phyloP scores from a whole-genome alignment of 2,329 filamentous ascomycete species.

The Hypoxylon sp. region DNA sequence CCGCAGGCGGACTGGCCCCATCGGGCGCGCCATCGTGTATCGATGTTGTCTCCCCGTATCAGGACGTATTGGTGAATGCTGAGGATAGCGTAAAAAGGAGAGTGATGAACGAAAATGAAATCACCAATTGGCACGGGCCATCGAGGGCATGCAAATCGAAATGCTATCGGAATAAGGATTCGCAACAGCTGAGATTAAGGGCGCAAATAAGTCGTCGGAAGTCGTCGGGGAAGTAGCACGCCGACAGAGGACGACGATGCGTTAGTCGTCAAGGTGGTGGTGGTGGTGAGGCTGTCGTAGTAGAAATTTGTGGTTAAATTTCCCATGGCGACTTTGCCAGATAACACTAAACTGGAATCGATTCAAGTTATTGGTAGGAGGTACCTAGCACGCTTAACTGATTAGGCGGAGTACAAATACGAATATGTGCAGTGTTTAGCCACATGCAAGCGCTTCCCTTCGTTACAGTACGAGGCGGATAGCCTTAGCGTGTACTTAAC shows the following conservation, averaged over 20 bases:
- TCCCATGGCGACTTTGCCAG: slow-evolving; percentile 40
- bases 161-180: slow-evolving; percentile 32
- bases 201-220: slow-evolving; percentile 11
- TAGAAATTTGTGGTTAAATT: slow-evolving; percentile 43
- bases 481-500: slow-evolving; percentile 19
- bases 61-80: slow-evolving; percentile 27
- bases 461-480: slow-evolving; percentile 10
- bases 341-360: slow-evolving; percentile 41
- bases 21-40: slow-evolving; percentile 55
- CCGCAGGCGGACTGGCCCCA: slow-evolving; percentile 57
- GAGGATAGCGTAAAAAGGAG: slow-evolving; percentile 34
- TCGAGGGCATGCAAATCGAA: slow-evolving; percentile 40
- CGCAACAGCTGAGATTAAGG: slow-evolving; percentile 19
- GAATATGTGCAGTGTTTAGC: slow-evolving; percentile 3
- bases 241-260: slow-evolving; percentile 35
- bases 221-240: slow-evolving; percentile 20
- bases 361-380: slow-evolving; percentile 9
- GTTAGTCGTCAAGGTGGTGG: slow-evolving; percentile 25
- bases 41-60: slow-evolving; percentile 38
- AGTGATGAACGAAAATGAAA: slow-evolving; percentile 33
- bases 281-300: slow-evolving; percentile 38
- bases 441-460: background rate
- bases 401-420: slow-evolving; percentile 21
- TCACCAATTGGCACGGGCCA: slow-evolving; percentile 46
- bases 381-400: slow-evolving; percentile 13